A percentile compares a stretch with the other conserved stretches of the same genome.
phyloP scores from a whole-genome alignment of 306 rosid genomes.

The Senna tora region DNA sequence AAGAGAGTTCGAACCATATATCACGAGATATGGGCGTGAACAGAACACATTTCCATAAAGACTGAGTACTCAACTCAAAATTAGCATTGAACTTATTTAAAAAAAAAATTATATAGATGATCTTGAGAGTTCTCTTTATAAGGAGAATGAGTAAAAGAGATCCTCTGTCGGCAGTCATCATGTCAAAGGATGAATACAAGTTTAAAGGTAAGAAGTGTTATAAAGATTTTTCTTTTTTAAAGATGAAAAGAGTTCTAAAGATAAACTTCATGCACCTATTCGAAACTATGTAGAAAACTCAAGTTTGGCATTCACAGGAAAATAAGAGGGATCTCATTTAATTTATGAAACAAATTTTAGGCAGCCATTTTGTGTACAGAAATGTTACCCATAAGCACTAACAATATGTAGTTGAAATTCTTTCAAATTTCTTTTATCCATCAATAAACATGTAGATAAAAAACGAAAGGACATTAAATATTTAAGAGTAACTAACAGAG shows the following conservation, averaged over 20 bases:
- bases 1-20: too few species aligned
- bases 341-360: neutral
- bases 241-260: neutral
- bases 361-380: neutral
- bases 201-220: neutral
- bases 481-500: neutral
- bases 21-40: neutral
- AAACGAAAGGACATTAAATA: neutral
- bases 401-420: neutral
- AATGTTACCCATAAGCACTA: neutral
- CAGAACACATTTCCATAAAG: neutral
- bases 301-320: neutral
- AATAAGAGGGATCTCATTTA: neutral
- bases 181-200: neutral
- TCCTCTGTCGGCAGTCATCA: neutral
- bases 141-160: neutral
- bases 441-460: neutral
- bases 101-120: neutral
- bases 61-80: neutral
- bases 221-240: too few species aligned
- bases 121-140: neutral
- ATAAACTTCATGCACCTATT: neutral
- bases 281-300: neutral
- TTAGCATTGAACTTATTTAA: neutral
- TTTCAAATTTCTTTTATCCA: neutral